These are phyloP conservation scores for Erigeron canadensis DNA, from an alignment of 129 eudicot genomes.

Conservation along the genomic window DNA sequence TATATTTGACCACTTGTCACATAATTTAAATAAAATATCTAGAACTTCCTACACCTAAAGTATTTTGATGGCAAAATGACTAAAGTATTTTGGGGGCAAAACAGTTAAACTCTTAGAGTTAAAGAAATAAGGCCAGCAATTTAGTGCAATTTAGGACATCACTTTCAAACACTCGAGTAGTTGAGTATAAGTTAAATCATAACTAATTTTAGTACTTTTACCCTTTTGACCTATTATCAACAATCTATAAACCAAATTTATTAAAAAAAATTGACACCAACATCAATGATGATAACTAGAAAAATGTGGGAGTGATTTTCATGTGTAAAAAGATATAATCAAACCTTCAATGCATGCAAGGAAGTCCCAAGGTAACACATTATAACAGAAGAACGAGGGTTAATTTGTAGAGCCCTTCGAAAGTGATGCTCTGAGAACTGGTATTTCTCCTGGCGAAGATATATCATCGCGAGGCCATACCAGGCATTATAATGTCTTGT, in stretches of 20 bases:
- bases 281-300: not conserved
- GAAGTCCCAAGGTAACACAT: slow-evolving; percentile 97
- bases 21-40: no score
- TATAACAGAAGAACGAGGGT: slow-evolving; percentile 88
- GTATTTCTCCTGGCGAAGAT: slow-evolving; percentile 93
- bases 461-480: slow-evolving; percentile 99
- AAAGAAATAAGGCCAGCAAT: no score
- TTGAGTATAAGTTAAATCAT: no score
- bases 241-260: not conserved
- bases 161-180: no score
- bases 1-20: no score
- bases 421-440: slow-evolving; percentile 98
- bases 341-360: slow-evolving; percentile 84
- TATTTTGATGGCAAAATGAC: no score
- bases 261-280: not conserved
- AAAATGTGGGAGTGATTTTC: not conserved
- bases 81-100: no score
- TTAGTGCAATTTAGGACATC: no score
- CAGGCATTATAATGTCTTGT: slow-evolving; percentile 94
- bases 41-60: no score
- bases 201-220: not conserved
- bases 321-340: not conserved
- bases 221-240: not conserved
- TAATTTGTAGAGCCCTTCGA: slow-evolving; percentile 75
- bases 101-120: not conserved